phyloP scores from a whole-genome alignment of 768 basidiomycete species.

The Kwoniella botswanensis region DNA sequence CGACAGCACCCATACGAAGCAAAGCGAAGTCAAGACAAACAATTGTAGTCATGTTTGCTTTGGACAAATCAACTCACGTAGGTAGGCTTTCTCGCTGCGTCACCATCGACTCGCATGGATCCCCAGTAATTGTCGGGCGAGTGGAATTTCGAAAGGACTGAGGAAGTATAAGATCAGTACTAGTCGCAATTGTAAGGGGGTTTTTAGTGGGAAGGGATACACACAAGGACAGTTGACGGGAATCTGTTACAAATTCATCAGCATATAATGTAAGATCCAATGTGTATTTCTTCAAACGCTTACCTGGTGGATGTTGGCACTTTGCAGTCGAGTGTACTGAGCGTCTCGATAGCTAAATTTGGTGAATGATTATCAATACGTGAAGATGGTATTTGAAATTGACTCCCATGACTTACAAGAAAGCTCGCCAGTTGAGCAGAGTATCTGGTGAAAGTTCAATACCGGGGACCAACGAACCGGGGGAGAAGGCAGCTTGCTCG shows the following conservation, averaged over 20 bases:
- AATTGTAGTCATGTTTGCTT: no score
- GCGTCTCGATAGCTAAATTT: conserved; percentile 48
- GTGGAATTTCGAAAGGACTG: conserved; percentile 49
- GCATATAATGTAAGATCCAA: background rate
- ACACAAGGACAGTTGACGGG: conserved; percentile 40
- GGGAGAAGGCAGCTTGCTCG: conserved; percentile 54
- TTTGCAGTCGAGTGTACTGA: conserved; percentile 47
- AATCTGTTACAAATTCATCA: conserved; percentile 20
- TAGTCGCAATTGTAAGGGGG: background rate
- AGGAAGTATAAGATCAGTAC: background rate
- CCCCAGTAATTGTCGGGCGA: conserved; percentile 56
- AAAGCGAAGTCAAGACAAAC: no score
- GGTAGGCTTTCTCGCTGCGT: conserved; percentile 41
- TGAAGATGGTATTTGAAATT: background rate
- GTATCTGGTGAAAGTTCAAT: conserved; percentile 55
- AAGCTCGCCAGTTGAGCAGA: conserved; percentile 52
- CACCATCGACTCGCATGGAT: conserved; percentile 51
- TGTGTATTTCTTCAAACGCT: background rate
- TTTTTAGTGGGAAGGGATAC: background rate
- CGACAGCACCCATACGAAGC: no score
- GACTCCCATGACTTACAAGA: conserved; percentile 35
- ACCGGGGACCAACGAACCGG: conserved; percentile 55
- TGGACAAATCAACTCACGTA: conserved; percentile 29
- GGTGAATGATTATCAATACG: background rate
- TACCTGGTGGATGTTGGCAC: conserved; percentile 54